Evolutionary conservation across 805 yeast species (phyloP), one percentile per base, ranked within the genome.

Genomic region (Nakazawaea holstii): DNA sequence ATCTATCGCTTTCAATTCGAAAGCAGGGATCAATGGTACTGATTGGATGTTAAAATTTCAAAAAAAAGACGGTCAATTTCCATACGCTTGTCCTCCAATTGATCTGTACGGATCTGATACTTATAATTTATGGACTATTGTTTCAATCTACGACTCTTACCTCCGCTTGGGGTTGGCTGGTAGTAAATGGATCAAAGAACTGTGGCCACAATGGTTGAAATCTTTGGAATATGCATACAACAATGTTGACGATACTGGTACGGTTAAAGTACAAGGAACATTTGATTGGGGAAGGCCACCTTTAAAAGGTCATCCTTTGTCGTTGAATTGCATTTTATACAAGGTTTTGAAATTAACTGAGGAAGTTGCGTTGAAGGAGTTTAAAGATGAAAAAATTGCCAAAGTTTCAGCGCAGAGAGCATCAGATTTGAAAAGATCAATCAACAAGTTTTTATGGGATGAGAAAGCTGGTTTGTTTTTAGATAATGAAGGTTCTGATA

Each of bases 1-100:
- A 28, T 39, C 41, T 9, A 39, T 48, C 9, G 43, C 38, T 54
- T 66, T 10, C 65, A 63, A 49, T 57, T 60, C 64, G 55, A 65
- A 37, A 50, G 62, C 49, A 59, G 64, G 30, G 53, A 52, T 45
- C 52, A 55, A 51, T 48, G 59, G 54, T 53, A 57, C 48, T 27
- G 54, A 46, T 51, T 58, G 55, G 61, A 55, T 56, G 61, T 28
- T 48, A 42, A 28, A 35, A 27, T 45, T 29, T 26, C 51, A 48
- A 31, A 35, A 27, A 14, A 39, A 39, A 15, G 36, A 39, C 11
- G 51, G 51, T 27, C 41, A 44, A 27, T 48, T 48, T n/a, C 51
- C 51, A 15, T 48, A 48, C 26, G 49, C 51, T 11, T 48, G 51
- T 14, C 37, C 35, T 11, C 51, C 51, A 13, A 48, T 48, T 30